A percentile compares a stretch with the other conserved stretches of the same genome.
Conservation (phyloP, 1,284 basidiomycete genomes). For the Apiotrichum siamense region DNA sequence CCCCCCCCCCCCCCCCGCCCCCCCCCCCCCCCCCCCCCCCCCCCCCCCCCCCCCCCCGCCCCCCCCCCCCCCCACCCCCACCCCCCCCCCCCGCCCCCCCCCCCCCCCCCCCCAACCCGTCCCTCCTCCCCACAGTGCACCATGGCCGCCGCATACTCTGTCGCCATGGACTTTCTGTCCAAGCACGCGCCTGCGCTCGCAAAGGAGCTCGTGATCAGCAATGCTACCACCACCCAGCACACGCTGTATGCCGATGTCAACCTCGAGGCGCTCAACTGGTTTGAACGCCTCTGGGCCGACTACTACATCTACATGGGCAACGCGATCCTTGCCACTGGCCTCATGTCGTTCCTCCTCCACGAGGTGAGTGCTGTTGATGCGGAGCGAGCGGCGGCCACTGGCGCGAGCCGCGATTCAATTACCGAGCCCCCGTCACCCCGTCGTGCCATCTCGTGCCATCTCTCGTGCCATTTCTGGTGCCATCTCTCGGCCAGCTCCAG, state of each 20-base stretch:
- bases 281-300: constrained; percentile 69
- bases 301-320: constrained; percentile 86
- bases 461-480: not conserved
- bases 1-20: no score
- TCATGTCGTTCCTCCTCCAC: constrained; percentile 89
- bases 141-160: constrained; percentile 27
- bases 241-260: constrained; percentile 51
- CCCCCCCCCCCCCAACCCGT: not conserved
- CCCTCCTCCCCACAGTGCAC: constrained; percentile 4
- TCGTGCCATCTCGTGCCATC: no score
- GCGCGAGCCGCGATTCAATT: no score
- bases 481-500: not conserved
- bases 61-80: no score
- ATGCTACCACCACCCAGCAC: constrained; percentile 40
- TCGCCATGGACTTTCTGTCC: constrained; percentile 36
- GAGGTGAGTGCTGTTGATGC: constrained; percentile 57
- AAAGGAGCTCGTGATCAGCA: constrained; percentile 35
- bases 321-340: constrained; percentile 86
- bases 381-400: not conserved
- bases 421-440: no score
- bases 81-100: not conserved
- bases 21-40: no score
- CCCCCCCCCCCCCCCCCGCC: no score
- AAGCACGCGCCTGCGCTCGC: constrained; percentile 40
- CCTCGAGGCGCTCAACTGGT: constrained; percentile 61